A percentile compares a stretch with the other conserved stretches of the same genome.
These are phyloP conservation scores for Xylariaceae sp. DNA, from an alignment of 2,329 filamentous ascomycete genomes.

Conservation along the genomic window DNA sequence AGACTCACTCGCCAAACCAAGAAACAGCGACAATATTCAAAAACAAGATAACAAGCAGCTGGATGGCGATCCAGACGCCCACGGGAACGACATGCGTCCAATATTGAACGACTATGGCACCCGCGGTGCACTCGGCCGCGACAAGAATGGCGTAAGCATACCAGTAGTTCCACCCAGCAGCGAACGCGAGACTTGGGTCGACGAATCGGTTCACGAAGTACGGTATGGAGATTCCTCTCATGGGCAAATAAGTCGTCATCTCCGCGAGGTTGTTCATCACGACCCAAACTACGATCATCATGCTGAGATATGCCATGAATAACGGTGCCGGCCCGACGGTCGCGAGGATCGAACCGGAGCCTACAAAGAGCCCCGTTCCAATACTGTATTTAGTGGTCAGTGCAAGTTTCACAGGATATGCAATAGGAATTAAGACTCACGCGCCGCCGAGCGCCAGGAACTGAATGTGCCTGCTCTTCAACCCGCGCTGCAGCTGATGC, in stretches of 20 bases:
- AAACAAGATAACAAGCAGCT: constrained; percentile 49
- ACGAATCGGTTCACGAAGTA: constrained; percentile 55
- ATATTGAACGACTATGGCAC: constrained; percentile 56
- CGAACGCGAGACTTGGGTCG: constrained; percentile 53
- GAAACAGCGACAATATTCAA: constrained; percentile 56
- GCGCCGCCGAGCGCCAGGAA: constrained; percentile 53
- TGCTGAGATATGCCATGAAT: constrained; percentile 62
- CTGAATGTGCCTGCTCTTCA: constrained; percentile 59
- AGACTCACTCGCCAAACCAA: constrained; percentile 50
- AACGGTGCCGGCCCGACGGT: constrained; percentile 61
- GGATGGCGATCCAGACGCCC: constrained; percentile 57
- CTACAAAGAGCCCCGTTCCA: constrained; percentile 62
- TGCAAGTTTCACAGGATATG: neutral
- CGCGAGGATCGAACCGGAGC: constrained; percentile 54
- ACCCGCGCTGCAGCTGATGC: constrained; percentile 49
- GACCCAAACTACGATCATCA: constrained; percentile 51
- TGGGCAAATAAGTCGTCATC: constrained; percentile 52
- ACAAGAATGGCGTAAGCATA: constrained; percentile 58
- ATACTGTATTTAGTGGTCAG: constrained; percentile 36
- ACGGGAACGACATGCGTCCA: constrained; percentile 51
- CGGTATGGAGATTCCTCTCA: constrained; percentile 54
- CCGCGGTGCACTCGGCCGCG: constrained; percentile 55
- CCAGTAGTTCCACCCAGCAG: constrained; percentile 59
- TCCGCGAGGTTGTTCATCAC: constrained; percentile 54
- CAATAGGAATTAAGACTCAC: constrained; percentile 24